Conservation (phyloP, 78 protist genomes). For the Dictyostelium firmibasis region DNA sequence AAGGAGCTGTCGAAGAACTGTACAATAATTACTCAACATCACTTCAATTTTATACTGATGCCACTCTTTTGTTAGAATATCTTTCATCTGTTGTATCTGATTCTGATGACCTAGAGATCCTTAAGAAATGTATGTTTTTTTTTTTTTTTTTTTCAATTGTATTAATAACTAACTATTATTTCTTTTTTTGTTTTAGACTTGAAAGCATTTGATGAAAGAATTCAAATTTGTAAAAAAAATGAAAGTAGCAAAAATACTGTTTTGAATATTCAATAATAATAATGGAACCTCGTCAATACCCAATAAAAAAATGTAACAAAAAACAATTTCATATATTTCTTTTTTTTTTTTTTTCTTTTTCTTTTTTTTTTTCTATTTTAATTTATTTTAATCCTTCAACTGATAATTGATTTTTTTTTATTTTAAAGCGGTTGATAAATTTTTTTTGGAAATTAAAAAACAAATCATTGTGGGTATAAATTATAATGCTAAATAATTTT, state of each 20-base stretch:
- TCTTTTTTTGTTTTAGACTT: neutral
- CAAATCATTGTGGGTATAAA: too few species aligned
- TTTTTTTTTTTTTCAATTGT: neutral
- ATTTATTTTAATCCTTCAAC: too few species aligned
- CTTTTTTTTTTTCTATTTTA: too few species aligned
- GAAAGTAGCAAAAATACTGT: neutral
- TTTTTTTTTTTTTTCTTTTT: too few species aligned
- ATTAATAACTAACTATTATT: neutral
- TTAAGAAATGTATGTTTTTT: slow-evolving; percentile 27
- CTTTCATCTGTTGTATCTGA: slow-evolving; percentile 25
- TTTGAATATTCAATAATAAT: neutral
- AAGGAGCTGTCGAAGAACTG: slow-evolving; percentile 67
- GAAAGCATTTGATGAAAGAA: neutral
- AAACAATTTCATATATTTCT: too few species aligned
- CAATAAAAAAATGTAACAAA: neutral
- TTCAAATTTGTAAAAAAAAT: neutral
- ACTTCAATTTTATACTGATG: slow-evolving; percentile 44
- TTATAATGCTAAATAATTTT: too few species aligned
- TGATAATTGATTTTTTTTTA: too few species aligned
- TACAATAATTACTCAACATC: slow-evolving; percentile 23
- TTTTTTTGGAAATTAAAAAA: too few species aligned
- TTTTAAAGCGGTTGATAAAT: too few species aligned
- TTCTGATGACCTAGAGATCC: slow-evolving; percentile 33
- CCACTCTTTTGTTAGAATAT: slow-evolving; percentile 38
- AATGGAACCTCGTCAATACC: neutral